A percentile compares a stretch with the other conserved stretches of the same genome.
These are phyloP conservation scores for Kazachstania kunashirensis DNA, from an alignment of 805 yeast genomes.

Conservation along the genomic window DNA sequence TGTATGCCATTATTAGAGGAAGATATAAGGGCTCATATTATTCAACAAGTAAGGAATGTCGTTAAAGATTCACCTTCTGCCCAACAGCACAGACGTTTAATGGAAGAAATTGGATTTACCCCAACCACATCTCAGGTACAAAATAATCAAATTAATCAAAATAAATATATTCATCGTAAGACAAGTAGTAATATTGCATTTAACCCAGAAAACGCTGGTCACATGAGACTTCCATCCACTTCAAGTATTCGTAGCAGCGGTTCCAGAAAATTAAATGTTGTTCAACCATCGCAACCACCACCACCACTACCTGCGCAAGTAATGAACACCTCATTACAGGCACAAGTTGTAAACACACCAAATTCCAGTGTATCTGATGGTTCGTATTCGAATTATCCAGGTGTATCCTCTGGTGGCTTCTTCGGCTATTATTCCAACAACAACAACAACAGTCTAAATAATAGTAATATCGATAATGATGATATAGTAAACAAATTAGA, in stretches of 20 bases:
- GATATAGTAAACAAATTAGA: constrained; percentile 26
- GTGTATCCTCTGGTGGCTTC: constrained; percentile 20
- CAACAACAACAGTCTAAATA: constrained; percentile 8
- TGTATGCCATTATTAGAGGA: constrained; percentile 60
- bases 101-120: constrained; percentile 81
- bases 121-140: constrained; percentile 7
- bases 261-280: constrained; percentile 20
- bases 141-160: constrained; percentile 4
- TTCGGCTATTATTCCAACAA: constrained; percentile 1
- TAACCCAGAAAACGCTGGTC: constrained; percentile 14
- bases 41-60: constrained; percentile 52
- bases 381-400: constrained; percentile 26
- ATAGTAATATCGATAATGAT: constrained; percentile 12
- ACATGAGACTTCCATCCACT: constrained; percentile 25
- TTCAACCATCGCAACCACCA: constrained; percentile 8
- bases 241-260: constrained; percentile 26
- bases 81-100: constrained; percentile 76
- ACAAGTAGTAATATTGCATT: constrained; percentile 20
- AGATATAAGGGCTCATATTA: constrained; percentile 46
- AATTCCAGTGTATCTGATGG: not conserved
- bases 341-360: not conserved
- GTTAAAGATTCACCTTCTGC: constrained; percentile 48
- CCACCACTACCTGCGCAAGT: constrained; percentile 7
- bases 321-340: too few relatives aligned
- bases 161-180: constrained; percentile 14